phyloP scores from a whole-genome alignment of 176 grass and related monocot genomes.

The Bolboschoenus planiculmis region DNA sequence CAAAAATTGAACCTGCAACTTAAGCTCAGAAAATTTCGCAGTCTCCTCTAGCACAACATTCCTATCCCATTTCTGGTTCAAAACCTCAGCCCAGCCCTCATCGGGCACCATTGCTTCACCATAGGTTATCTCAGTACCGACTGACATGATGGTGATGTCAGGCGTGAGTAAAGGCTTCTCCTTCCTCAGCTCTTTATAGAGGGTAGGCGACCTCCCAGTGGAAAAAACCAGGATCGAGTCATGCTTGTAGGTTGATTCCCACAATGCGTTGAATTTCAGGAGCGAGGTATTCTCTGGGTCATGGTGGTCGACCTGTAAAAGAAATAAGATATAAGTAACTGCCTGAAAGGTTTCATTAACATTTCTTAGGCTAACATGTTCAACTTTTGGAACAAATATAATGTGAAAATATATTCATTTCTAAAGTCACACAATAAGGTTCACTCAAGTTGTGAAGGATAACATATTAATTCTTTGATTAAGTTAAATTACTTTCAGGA shows the following conservation, averaged over 20 bases:
- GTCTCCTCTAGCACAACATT: conserved; percentile 71
- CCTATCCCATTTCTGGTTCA: conserved; percentile 73
- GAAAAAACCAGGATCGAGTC: conserved; percentile 82
- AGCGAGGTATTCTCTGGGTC: conserved; percentile 59
- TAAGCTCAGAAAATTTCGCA: conserved; percentile 53
- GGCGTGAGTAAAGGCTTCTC: conserved; percentile 78
- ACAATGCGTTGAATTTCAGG: conserved; percentile 69
- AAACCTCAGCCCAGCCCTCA: conserved; percentile 52
- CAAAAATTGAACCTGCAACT: conserved; percentile 47
- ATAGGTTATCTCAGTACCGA: conserved; percentile 84
- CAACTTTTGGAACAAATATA: neutral
- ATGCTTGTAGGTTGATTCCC: conserved; percentile 58
- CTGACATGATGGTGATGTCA: conserved; percentile 91
- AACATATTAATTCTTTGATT: neutral
- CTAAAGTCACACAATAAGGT: neutral
- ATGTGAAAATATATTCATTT: neutral
- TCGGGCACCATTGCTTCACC: conserved; percentile 84
- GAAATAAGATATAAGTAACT: conserved; percentile 11
- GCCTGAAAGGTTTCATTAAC: neutral
- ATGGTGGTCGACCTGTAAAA: conserved; percentile 63
- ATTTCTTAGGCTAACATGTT: neutral
- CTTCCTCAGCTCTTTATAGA: conserved; percentile 65
- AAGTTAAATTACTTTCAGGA: neutral
- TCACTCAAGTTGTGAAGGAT: neutral
- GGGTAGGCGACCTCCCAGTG: conserved; percentile 60